Evolutionary conservation across 768 basidiomycete species (phyloP).

Genomic region (Clathrus columnatus): DNA sequence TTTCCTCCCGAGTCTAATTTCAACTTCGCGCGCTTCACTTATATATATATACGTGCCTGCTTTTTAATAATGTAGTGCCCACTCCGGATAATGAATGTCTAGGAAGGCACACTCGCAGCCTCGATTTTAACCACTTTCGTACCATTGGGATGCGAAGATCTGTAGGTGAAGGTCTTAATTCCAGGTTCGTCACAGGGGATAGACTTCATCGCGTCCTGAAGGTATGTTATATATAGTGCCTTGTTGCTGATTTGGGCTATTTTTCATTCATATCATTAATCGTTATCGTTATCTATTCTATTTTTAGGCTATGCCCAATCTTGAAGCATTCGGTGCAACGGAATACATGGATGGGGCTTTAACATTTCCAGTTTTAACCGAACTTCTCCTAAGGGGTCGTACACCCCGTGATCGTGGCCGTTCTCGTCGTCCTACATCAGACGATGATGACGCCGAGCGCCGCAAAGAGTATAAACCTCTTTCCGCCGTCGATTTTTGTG

Average conservation of each 20-base stretch:
- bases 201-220: conserved; percentile 72
- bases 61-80: conserved; percentile 40
- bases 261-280: background rate
- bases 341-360: conserved; percentile 98
- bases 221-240: conserved; percentile 32
- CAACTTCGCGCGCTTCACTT: conserved; percentile 9
- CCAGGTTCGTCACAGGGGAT: conserved; percentile 89
- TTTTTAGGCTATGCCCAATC: conserved; percentile 76
- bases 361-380: conserved; percentile 74
- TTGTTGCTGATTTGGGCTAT: conserved; percentile 1
- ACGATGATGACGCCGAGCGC: conserved; percentile 46
- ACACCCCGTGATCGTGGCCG: conserved; percentile 62
- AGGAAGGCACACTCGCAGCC: conserved; percentile 71
- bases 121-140: conserved; percentile 95
- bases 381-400: conserved; percentile 80
- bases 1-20: conserved; percentile 9
- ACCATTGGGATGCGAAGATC: conserved; percentile 94
- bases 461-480: conserved; percentile 67
- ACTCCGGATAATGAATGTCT: conserved; percentile 61
- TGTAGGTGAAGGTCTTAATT: conserved; percentile 79
- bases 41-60: background rate
- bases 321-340: conserved; percentile 86
- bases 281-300: background rate
- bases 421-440: conserved; percentile 48
- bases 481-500: conserved; percentile 87